Evolutionary conservation across 495 filamentous ascomycete genomes (phyloP).

Genomic region (Penicillium verhagenii): DNA sequence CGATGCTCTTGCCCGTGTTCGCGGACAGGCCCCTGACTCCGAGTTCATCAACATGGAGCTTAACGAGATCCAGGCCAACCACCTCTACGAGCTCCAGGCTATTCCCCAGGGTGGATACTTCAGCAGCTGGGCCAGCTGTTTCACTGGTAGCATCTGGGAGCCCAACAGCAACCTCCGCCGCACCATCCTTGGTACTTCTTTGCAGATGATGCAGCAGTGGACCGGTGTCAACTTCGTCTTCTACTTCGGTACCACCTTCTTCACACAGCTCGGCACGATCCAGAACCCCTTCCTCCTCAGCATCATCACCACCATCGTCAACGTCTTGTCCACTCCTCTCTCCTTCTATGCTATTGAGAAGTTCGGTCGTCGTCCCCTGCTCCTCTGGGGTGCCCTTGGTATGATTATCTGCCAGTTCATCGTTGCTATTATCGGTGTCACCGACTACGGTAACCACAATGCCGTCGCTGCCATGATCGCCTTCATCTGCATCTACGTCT

Average conservation of each 20-base stretch:
- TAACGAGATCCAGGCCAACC: constrained; percentile 73
- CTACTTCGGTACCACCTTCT: constrained; percentile 84
- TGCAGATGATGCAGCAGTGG: constrained; percentile 84
- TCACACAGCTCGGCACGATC: constrained; percentile 65
- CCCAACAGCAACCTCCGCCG: constrained; percentile 67
- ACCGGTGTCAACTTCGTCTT: constrained; percentile 93
- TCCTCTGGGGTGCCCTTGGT: constrained; percentile 73
- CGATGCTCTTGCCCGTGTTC: constrained; percentile 40
- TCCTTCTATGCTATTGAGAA: constrained; percentile 82
- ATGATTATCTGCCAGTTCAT: constrained; percentile 88
- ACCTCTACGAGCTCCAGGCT: constrained; percentile 64
- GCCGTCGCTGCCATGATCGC: constrained; percentile 69
- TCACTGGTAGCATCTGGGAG: constrained; percentile 60
- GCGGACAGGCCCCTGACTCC: constrained; percentile 52
- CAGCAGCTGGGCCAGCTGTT: constrained; percentile 63
- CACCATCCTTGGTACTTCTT: constrained; percentile 69
- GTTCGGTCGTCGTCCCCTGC: constrained; percentile 77
- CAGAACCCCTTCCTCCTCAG: constrained; percentile 73
- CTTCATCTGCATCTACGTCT: constrained; percentile 74
- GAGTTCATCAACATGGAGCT: constrained; percentile 66
- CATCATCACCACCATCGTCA: constrained; percentile 81
- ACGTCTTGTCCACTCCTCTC: constrained; percentile 76
- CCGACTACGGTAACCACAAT: constrained; percentile 45
- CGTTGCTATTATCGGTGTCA: constrained; percentile 72
- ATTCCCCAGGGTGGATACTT: constrained; percentile 61